Percentiles rank a stretch among this genome's conserved stretches.
These are phyloP conservation scores for Vitis cinerea DNA, from an alignment of 164 flowering plant species.

Conservation along the genomic window DNA sequence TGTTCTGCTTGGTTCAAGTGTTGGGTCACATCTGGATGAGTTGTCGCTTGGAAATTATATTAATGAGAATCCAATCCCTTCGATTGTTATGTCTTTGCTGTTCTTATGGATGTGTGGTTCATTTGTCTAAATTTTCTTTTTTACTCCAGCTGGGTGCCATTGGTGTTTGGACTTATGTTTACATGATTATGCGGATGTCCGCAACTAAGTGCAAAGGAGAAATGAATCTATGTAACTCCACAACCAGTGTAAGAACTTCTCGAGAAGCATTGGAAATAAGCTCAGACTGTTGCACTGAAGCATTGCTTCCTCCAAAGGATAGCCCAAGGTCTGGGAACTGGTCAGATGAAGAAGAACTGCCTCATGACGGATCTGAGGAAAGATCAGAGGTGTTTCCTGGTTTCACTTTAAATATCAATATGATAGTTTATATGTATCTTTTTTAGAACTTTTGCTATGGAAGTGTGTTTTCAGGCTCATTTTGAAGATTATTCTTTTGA, in stretches of 20 bases:
- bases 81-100: too few relatives aligned
- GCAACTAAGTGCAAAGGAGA: background rate
- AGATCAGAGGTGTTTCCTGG: background rate
- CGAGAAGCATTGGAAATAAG: background rate
- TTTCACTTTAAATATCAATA: too few relatives aligned
- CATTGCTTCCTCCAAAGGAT: background rate
- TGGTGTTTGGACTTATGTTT: constrained; percentile 1
- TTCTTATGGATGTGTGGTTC: background rate
- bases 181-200: background rate
- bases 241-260: background rate
- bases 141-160: background rate
- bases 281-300: background rate
- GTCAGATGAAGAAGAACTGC: background rate
- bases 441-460: background rate
- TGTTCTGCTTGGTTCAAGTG: too few relatives aligned
- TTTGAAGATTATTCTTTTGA: background rate
- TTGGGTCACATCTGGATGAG: background rate
- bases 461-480: background rate
- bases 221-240: background rate
- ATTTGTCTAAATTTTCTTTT: background rate
- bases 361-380: background rate
- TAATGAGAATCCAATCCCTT: background rate
- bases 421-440: too few relatives aligned
- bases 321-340: background rate
- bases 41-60: background rate